Conservation (phyloP, 225 moss, liverwort and hornwort species). For the Neckera pumila region DNA sequence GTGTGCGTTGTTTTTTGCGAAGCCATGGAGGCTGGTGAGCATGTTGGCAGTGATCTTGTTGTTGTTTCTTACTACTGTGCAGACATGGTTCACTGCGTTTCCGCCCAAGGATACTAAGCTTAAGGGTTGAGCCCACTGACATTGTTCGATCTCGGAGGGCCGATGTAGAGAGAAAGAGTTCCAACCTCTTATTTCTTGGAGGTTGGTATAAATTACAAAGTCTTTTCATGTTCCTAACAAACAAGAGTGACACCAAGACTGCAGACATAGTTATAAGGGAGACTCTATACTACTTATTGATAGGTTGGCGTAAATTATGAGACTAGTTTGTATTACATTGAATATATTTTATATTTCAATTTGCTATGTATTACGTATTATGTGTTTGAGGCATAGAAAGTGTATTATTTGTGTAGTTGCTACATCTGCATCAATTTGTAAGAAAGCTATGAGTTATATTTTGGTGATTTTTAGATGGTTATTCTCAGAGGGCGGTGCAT, state of each 20-base stretch:
- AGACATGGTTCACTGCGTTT: not conserved
- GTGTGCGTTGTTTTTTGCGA: not conserved
- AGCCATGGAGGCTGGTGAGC: not conserved
- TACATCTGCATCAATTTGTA: not conserved
- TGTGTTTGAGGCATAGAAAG: too few relatives aligned
- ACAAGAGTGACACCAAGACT: not conserved
- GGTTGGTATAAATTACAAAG: not conserved
- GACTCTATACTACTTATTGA: too few relatives aligned
- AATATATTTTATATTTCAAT: too few relatives aligned
- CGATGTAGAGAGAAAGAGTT: not conserved
- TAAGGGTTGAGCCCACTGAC: rapidly evolving
- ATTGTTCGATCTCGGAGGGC: rapidly evolving
- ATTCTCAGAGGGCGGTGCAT: not conserved
- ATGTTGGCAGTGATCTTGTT: not conserved
- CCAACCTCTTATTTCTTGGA: not conserved
- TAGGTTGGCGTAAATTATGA: not conserved
- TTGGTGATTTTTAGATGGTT: not conserved
- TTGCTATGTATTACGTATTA: too few relatives aligned
- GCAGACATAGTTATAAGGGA: not conserved
- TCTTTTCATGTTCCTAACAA: not conserved
- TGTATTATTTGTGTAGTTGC: not conserved
- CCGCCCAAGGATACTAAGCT: not conserved
- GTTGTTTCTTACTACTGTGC: not conserved
- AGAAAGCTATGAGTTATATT: not conserved
- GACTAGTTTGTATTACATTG: too few relatives aligned